Evolutionary conservation across 2,329 filamentous ascomycete species (phyloP), one percentile per base, ranked within the genome.

Genomic region (Pseudogymnoascus sp.): DNA sequence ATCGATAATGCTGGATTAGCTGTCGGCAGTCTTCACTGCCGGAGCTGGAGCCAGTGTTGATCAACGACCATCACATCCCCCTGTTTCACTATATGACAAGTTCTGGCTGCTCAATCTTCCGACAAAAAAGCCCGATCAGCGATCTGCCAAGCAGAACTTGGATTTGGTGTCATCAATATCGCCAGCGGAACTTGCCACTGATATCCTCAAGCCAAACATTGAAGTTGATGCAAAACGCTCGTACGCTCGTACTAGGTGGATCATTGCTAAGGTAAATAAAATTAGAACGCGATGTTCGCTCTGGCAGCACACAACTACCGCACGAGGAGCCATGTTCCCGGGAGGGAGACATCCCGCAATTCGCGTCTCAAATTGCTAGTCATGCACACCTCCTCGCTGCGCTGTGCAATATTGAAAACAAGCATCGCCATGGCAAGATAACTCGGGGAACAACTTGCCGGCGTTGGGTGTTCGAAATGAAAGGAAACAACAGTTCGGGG

Each of bases 21-120:
- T 52, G 45, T 18, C 45, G 45, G 45, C n/a, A 52, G 23, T 52
- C 15, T 52, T 30, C 45, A 52, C 45, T 30, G 45, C 45, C 45
- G 45, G 26, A 18, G 45, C 45, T 26, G 45, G 26, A 18, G 23
- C 23, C 23, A 52, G 26, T 12, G 26, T 4, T 18, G 41, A 18
- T 5, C 5, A n/a, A 30, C 45, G 26, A 30, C 45, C 12, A 52
- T 15, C 23, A 30, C n/a, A 18, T 30, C 45, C 45, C 45, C 23
- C 23, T 30, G 23, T 30, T 52, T 52, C 23, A 52, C n/a, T n/a
- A 30, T n/a, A 52, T 18, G 45, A 12, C 26, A 28, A 52, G 23
- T 18, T 52, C 26, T 52, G 3, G n/a, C n/a, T 52, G n/a, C n/a
- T 30, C 18, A 23, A 23, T 12, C 9, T 41, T 39, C 41, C 5